These are phyloP conservation scores for Leccinum disarticulatum DNA, from an alignment of 768 basidiomycete species.

Conservation along the genomic window DNA sequence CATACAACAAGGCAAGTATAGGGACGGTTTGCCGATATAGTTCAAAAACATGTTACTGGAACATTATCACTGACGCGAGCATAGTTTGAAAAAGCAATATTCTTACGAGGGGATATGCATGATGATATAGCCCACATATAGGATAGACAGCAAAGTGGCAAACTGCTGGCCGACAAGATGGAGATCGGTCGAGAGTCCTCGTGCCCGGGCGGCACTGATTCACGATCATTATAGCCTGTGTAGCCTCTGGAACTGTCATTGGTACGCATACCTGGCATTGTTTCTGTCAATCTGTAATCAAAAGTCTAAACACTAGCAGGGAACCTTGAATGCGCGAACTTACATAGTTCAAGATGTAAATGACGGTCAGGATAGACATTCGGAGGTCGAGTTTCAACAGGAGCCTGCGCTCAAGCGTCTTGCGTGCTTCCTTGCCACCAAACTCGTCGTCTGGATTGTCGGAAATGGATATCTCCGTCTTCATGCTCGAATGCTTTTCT, in stretches of 20 bases:
- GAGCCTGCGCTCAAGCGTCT: constrained; percentile 50
- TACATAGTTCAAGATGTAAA: constrained; percentile 40
- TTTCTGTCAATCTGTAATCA: constrained; percentile 62
- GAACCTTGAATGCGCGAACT: not conserved
- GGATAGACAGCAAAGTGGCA: constrained; percentile 64
- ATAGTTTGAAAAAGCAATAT: not conserved
- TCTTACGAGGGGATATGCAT: constrained; percentile 44
- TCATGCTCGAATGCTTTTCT: constrained; percentile 2
- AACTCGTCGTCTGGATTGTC: constrained; percentile 42
- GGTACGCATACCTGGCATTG: constrained; percentile 53
- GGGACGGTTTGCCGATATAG: constrained; percentile 62
- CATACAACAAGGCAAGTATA: constrained; percentile 68
- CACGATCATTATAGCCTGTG: not conserved
- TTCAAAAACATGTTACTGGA: constrained; percentile 72
- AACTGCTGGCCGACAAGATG: constrained; percentile 61
- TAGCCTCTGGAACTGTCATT: not conserved
- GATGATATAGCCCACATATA: constrained; percentile 57
- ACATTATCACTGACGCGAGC: constrained; percentile 1
- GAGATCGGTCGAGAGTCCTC: constrained; percentile 67
- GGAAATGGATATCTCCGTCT: not conserved
- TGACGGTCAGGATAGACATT: constrained; percentile 50
- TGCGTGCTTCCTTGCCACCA: constrained; percentile 46
- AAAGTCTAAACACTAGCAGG: not conserved
- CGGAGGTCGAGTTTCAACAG: constrained; percentile 55
- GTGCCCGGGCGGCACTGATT: constrained; percentile 63